These are phyloP conservation scores for Debaryomycetaceae sp. DNA, from an alignment of 1,139 yeast species.

Conservation along the genomic window DNA sequence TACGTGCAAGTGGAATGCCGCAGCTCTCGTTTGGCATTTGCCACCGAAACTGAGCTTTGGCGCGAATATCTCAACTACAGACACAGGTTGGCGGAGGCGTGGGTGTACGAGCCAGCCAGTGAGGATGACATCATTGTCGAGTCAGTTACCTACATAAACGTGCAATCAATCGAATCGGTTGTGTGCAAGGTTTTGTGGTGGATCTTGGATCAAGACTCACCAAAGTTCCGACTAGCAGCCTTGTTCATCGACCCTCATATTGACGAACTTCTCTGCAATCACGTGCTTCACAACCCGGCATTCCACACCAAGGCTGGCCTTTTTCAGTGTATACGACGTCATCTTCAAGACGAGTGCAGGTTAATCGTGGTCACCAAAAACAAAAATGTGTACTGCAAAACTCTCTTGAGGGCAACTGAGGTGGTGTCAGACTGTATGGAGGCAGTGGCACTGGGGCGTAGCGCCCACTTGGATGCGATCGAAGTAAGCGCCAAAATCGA, in stretches of 20 bases:
- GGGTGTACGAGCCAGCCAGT: conserved; percentile 3
- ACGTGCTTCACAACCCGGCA: conserved; percentile 17
- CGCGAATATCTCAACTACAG: too few relatives aligned
- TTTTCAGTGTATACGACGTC: conserved; percentile 31
- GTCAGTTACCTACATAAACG: conserved; percentile 1
- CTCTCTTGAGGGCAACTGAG: conserved; percentile 1
- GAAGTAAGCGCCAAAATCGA: not conserved
- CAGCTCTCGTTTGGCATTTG: too few relatives aligned
- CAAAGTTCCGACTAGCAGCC: conserved; percentile 20
- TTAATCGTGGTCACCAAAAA: conserved; percentile 21
- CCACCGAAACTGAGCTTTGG: too few relatives aligned
- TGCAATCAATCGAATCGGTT: conserved; percentile 15
- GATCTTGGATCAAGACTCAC: conserved; percentile 20
- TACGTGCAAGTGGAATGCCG: too few relatives aligned
- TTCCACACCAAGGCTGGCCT: conserved; percentile 14
- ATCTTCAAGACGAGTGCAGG: conserved; percentile 18
- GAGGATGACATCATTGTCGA: conserved; percentile 2
- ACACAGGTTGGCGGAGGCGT: too few relatives aligned
- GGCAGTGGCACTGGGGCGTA: conserved; percentile 4
- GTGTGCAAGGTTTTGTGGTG: conserved; percentile 26
- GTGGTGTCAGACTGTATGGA: conserved; percentile 2
- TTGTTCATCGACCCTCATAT: conserved; percentile 22
- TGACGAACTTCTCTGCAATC: conserved; percentile 18
- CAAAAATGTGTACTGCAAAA: conserved; percentile 16
- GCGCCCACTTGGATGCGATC: conserved; percentile 10